phyloP scores from a whole-genome alignment of 805 yeast genomes.

The Ogataea ganodermae region DNA sequence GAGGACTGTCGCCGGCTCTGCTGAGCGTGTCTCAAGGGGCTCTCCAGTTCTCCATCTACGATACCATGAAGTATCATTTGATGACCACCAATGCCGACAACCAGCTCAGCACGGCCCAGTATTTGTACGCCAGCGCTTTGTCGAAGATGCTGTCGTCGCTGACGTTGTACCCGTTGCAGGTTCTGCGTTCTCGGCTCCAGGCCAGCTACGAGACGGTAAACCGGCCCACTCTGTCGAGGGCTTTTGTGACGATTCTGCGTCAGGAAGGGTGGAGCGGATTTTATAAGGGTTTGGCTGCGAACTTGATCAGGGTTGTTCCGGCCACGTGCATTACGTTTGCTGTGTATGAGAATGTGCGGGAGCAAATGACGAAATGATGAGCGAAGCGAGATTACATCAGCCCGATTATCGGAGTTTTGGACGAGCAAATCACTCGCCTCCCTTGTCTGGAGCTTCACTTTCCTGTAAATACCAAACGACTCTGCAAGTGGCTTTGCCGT shows the following conservation, averaged over 20 bases:
- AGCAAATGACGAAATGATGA: background rate
- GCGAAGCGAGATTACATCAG: background rate
- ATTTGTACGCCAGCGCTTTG: conserved; percentile 62
- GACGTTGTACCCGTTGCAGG: conserved; percentile 80
- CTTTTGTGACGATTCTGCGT: too few relatives aligned
- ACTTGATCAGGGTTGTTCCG: conserved; percentile 81
- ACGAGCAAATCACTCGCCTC: background rate
- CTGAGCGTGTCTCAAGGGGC: conserved; percentile 89
- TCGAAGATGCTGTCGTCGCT: conserved; percentile 71
- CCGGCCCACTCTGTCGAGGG: conserved; percentile 32
- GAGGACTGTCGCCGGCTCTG: conserved; percentile 75
- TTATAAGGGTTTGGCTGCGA: conserved; percentile 83
- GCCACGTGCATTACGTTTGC: conserved; percentile 90
- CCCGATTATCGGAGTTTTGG: too few relatives aligned
- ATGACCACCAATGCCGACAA: conserved; percentile 22
- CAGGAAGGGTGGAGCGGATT: conserved; percentile 40
- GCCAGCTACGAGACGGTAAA: conserved; percentile 35
- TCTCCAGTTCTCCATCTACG: conserved; percentile 83
- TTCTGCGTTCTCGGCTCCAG: conserved; percentile 76
- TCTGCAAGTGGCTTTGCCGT: too few relatives aligned
- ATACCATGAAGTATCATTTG: conserved; percentile 57
- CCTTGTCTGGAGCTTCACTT: background rate
- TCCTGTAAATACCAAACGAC: background rate
- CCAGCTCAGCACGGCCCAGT: conserved; percentile 52
- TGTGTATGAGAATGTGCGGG: conserved; percentile 66